Base-by-base conservation (phyloP, 202 grass and related monocot species). In the Alloteropsis angusta region DNA sequence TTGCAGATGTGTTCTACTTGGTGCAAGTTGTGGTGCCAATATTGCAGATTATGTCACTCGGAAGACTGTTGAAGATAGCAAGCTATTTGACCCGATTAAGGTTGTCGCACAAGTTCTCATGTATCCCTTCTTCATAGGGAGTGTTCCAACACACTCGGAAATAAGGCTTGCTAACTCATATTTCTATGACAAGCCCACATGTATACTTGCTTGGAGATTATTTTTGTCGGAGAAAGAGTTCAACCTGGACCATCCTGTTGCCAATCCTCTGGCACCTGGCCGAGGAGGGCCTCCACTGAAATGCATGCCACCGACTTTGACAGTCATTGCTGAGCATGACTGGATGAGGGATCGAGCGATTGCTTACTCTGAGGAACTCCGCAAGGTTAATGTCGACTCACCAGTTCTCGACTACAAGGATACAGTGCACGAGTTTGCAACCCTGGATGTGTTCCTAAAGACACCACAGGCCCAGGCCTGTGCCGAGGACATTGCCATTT, bases 321-420 rank as follows among this genome's bases (percentile, higher is more conserved):
- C 88, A 57, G 84, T 97, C 38, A 85, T 97, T 17, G 93, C 93
- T 23, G 93, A 97, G 61, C 90, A 97, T 83, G 93, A 97, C 79
- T 97, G 93, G 90, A 97, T 97, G 93, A 93, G 93, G 42, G 93
- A 97, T 86, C 78, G 93, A 54, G 93, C 93, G 0, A 97, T 97
- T 63, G 93, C 93, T 34, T 97, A 97, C 73, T 97, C 93, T 4
- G 93, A 97, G 85, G 93, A 93, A 79, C 87, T 97, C 38, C 87
- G 93, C 63, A 97, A 93, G 61, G 93, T 97, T 34, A 97, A 97
- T 80, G 93, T 97, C 5, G 93, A 97, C 37, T 79, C 93, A 16
- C 93, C 93, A 2, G 93, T 97, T 15, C 90, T 97, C 3, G 90
- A 97, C 42, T 97, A 97, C 83, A 97, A 97, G 69, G 93, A 97